Percentiles rank a stretch among this genome's conserved stretches.
phyloP scores from a whole-genome alignment of 768 basidiomycete genomes.

The Tremella fuciformis region DNA sequence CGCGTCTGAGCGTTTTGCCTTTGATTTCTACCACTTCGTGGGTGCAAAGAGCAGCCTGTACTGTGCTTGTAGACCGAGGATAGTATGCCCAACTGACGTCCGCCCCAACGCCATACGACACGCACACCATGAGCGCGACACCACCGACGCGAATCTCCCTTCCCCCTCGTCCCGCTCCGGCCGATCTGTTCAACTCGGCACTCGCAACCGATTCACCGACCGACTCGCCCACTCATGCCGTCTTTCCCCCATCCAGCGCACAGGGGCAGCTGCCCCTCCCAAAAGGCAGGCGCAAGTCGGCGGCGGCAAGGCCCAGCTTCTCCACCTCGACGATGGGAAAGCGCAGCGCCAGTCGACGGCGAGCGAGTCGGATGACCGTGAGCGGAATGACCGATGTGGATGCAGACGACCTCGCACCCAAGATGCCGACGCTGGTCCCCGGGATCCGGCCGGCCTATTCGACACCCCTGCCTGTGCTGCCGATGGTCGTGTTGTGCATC shows the following conservation, averaged over 20 bases:
- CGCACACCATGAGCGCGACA: constrained; percentile 9
- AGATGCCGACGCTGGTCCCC: constrained; percentile 46
- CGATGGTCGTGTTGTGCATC: constrained; percentile 90
- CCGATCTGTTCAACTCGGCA: constrained; percentile 12
- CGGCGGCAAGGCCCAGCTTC: constrained; percentile 21
- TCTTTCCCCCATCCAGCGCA: constrained; percentile 1
- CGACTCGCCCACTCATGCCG: not conserved
- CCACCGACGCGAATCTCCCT: constrained; percentile 11
- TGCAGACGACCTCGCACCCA: constrained; percentile 24
- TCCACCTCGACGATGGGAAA: constrained; percentile 14
- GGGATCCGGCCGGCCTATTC: constrained; percentile 51
- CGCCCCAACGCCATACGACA: not conserved
- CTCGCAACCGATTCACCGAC: constrained; percentile 6
- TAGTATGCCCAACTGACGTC: no score
- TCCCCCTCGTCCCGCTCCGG: constrained; percentile 8
- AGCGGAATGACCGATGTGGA: constrained; percentile 11
- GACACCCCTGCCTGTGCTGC: constrained; percentile 78
- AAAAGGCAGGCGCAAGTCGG: not conserved
- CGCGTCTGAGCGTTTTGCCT: no score
- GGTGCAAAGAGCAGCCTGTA: no score
- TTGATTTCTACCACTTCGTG: no score
- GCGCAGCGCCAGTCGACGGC: constrained; percentile 11
- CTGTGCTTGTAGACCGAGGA: no score
- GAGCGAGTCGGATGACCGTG: constrained; percentile 18
- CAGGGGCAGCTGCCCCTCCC: not conserved